Evolutionary conservation across 805 yeast species (phyloP).

Genomic region (Teunomyces kruisii): DNA sequence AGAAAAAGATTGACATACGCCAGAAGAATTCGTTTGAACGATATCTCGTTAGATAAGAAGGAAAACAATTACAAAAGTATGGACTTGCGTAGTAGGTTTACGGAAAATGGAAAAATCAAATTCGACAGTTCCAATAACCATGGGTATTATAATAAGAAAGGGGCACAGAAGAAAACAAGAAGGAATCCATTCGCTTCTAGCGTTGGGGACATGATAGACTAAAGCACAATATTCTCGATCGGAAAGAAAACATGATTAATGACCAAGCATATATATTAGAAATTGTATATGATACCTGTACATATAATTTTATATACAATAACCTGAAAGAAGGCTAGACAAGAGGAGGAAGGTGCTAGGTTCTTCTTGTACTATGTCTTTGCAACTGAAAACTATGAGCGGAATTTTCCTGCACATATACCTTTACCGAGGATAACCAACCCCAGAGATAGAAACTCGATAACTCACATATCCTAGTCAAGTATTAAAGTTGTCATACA

Average conservation of each 20-base stretch:
- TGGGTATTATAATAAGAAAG: conserved; percentile 11
- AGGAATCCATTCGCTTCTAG: conserved; percentile 20
- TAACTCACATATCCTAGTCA: background rate
- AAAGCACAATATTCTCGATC: background rate
- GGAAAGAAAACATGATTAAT: background rate
- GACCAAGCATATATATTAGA: background rate
- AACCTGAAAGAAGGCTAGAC: too few species aligned
- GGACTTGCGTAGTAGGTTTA: conserved; percentile 8
- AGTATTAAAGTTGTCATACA: background rate
- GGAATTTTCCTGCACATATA: background rate
- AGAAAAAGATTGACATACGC: conserved; percentile 9
- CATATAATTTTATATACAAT: conserved; percentile 1
- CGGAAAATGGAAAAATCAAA: conserved; percentile 13
- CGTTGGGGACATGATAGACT: conserved; percentile 27
- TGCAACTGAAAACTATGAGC: too few species aligned
- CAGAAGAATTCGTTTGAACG: conserved; percentile 8
- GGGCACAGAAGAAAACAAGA: conserved; percentile 1
- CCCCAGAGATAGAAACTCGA: background rate
- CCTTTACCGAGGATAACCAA: background rate
- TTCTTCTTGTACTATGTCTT: too few species aligned
- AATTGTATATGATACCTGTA: conserved; percentile 8
- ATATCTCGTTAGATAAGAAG: background rate
- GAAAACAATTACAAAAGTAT: background rate
- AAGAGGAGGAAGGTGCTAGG: too few species aligned
- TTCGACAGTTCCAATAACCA: conserved; percentile 13